These are phyloP conservation scores for Cicer judaicum DNA, from an alignment of 306 rosid species.

Conservation along the genomic window DNA sequence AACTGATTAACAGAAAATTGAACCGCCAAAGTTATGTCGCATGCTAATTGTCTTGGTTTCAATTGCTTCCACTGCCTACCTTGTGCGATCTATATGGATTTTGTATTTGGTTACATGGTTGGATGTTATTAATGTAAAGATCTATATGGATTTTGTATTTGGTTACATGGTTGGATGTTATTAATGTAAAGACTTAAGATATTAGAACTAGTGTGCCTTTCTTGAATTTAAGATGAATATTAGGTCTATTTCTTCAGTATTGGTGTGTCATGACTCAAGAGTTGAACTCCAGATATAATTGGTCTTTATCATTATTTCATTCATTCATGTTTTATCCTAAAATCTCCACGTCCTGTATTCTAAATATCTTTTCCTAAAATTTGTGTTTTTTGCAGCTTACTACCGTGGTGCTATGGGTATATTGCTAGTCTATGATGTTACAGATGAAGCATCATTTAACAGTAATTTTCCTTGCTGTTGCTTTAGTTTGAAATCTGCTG, in stretches of 20 bases:
- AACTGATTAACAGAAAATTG: background rate
- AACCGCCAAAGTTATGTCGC: background rate
- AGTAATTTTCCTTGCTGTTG: slow-evolving; percentile 56
- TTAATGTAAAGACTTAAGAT: slow-evolving; percentile 18
- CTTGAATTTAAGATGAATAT: background rate
- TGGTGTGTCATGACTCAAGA: background rate
- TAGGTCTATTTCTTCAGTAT: background rate
- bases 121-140: background rate
- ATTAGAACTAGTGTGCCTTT: background rate
- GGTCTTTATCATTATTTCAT: slow-evolving; percentile 23
- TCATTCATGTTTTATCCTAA: background rate
- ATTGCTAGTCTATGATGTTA: slow-evolving; percentile 92
- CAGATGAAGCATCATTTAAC: slow-evolving; percentile 96
- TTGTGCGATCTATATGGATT: too few species aligned
- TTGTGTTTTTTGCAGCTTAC: slow-evolving; percentile 66
- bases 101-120: background rate
- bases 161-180: background rate
- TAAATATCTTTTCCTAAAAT: background rate
- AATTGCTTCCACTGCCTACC: too few species aligned
- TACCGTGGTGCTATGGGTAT: slow-evolving; percentile 99
- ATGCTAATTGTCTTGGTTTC: background rate
- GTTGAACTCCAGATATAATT: background rate
- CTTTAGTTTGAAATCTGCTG: slow-evolving; percentile 35
- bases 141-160: background rate
- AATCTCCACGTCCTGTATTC: background rate